phyloP scores from a whole-genome alignment of 805 yeast genomes.

The Candida palmyrensis region DNA sequence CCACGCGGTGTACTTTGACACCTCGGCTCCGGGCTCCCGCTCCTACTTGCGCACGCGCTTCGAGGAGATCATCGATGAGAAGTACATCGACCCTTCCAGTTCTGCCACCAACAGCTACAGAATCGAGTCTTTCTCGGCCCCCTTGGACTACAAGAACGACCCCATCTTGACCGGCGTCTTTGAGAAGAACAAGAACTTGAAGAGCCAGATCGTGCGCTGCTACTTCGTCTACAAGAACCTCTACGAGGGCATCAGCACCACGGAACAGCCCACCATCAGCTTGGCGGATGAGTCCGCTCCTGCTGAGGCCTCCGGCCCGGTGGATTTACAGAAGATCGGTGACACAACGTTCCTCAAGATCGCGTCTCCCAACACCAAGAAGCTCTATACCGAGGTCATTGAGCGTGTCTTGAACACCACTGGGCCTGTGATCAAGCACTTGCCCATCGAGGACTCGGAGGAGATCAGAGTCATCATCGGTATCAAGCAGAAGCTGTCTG shows the following conservation, averaged over 20 bases:
- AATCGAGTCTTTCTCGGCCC: conserved; percentile 75
- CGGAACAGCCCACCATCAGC: too few relatives aligned
- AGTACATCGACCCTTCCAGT: conserved; percentile 59
- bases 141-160: conserved; percentile 42
- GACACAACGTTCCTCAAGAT: conserved; percentile 75
- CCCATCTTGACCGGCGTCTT: conserved; percentile 39
- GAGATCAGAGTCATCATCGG: conserved; percentile 90
- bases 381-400: conserved; percentile 68
- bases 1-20: conserved; percentile 89
- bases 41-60: conserved; percentile 40
- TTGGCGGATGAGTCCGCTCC: conserved; percentile 3
- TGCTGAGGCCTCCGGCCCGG: conserved; percentile 25
- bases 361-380: conserved; percentile 75
- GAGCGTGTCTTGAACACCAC: conserved; percentile 63
- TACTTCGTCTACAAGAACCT: conserved; percentile 77
- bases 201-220: conserved; percentile 54
- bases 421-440: conserved; percentile 91
- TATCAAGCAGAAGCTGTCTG: conserved; percentile 76
- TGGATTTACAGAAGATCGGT: conserved; percentile 62
- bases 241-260: conserved; percentile 17
- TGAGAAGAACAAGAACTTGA: conserved; percentile 29
- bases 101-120: conserved; percentile 47
- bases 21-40: conserved; percentile 48
- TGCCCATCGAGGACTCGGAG: conserved; percentile 69
- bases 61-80: conserved; percentile 76